Evolutionary conservation across 1,284 basidiomycete species (phyloP).

Genomic region (Ceratobasidium sp.): DNA sequence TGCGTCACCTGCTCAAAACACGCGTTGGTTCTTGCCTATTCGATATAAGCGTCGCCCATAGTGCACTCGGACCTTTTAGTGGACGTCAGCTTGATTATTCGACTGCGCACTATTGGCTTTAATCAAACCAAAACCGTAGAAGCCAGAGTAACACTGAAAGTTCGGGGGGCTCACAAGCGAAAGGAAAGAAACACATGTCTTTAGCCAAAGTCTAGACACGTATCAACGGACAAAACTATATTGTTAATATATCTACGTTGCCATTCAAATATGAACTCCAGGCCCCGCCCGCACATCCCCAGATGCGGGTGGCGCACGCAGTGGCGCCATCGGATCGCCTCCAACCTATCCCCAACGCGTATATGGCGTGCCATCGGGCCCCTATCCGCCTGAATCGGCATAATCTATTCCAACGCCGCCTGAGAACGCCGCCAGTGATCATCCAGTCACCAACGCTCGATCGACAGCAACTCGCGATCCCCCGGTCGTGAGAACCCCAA

Average conservation of each 20-base stretch:
- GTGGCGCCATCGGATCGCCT: constrained; percentile 6
- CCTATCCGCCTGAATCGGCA: neutral
- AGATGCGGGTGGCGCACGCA: neutral
- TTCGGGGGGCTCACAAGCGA: too few species aligned
- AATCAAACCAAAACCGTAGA: neutral
- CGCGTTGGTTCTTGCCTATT: constrained; percentile 4
- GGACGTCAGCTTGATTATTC: neutral
- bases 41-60: constrained; percentile 4
- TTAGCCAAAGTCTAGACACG: too few species aligned
- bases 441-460: constrained; percentile 6
- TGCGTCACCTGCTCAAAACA: constrained; percentile 10
- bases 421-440: neutral
- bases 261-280: neutral
- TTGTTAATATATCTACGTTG: neutral
- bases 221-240: neutral
- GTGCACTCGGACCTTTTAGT: neutral
- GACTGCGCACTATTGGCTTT: constrained; percentile 5
- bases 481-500: neutral
- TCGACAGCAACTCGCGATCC: constrained; percentile 11
- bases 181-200: too few species aligned
- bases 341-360: neutral
- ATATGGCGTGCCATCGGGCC: constrained; percentile 1
- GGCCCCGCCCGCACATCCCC: neutral
- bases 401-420: neutral
- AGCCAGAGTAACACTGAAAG: too few species aligned